Evolutionary conservation across 768 basidiomycete genomes (phyloP).

Genomic region (Tricholoma bakamatsutake): DNA sequence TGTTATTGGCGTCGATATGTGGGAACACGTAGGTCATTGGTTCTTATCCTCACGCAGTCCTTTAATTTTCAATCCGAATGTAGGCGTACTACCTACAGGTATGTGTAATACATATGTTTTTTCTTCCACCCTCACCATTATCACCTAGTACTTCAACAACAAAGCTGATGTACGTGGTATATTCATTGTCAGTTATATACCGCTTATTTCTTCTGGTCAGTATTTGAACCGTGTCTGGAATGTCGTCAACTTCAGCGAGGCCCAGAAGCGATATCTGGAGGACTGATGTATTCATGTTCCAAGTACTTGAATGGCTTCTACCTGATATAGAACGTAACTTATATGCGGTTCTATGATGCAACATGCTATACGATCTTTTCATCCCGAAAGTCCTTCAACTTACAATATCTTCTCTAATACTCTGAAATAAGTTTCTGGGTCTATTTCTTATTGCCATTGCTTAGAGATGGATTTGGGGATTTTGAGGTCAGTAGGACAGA

Average conservation of each 20-base stretch:
- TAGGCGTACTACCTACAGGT: slow-evolving; percentile 70
- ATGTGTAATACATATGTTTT: slow-evolving; percentile 14
- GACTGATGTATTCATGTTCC: slow-evolving; percentile 7
- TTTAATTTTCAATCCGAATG: slow-evolving; percentile 1
- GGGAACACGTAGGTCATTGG: slow-evolving; percentile 73
- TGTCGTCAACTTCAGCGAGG: slow-evolving; percentile 94
- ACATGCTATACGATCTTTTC: too few relatives aligned
- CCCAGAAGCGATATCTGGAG: slow-evolving; percentile 52
- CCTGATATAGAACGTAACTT: not conserved
- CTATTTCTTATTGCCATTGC: too few relatives aligned
- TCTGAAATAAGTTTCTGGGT: too few relatives aligned
- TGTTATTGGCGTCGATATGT: slow-evolving; percentile 94
- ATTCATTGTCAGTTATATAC: not conserved
- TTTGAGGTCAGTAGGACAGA: too few relatives aligned
- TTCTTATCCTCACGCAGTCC: slow-evolving; percentile 3
- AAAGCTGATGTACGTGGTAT: slow-evolving; percentile 77
- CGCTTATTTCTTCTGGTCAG: slow-evolving; percentile 31
- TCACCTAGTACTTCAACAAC: slow-evolving; percentile 76
- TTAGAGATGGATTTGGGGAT: too few relatives aligned
- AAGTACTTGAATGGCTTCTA: not conserved
- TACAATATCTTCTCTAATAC: too few relatives aligned
- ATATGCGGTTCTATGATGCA: too few relatives aligned
- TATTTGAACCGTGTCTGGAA: slow-evolving; percentile 95
- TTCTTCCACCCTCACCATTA: not conserved
- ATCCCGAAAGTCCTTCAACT: too few relatives aligned